Evolutionary conservation across 768 basidiomycete genomes (phyloP).

Genomic region (Trametes punicea): DNA sequence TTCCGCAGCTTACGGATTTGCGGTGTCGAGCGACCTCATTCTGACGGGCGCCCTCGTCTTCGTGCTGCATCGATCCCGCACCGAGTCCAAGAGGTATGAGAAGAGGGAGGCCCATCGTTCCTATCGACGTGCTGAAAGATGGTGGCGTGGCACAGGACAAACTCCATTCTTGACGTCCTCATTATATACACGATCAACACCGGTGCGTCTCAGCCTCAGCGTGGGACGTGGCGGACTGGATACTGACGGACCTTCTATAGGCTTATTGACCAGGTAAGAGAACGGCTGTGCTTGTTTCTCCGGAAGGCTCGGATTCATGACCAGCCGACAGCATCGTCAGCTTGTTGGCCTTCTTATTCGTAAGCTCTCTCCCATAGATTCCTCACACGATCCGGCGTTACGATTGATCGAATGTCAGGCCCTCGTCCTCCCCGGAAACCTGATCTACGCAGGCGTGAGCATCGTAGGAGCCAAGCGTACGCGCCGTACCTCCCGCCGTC

Average conservation of each 20-base stretch:
- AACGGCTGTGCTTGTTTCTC: too few relatives aligned
- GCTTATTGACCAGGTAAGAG: neutral
- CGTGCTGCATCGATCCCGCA: neutral
- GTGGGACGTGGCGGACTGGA: too few relatives aligned
- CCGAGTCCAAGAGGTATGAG: neutral
- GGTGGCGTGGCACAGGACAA: neutral
- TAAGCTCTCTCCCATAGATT: neutral
- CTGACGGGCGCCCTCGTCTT: neutral
- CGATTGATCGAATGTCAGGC: too few relatives aligned
- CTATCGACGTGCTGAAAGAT: neutral
- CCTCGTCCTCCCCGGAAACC: neutral
- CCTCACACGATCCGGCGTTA: neutral
- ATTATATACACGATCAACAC: neutral
- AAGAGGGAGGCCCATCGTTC: neutral
- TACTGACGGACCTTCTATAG: too few relatives aligned
- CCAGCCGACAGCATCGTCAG: neutral
- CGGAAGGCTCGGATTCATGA: neutral
- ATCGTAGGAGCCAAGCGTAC: neutral
- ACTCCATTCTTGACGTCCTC: neutral
- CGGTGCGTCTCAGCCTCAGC: neutral
- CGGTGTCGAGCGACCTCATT: neutral
- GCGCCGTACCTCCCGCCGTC: neutral
- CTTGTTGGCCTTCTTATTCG: neutral
- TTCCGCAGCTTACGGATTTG: neutral
- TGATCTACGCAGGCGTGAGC: neutral